phyloP scores from a whole-genome alignment of 805 yeast genomes.

The Wickerhamiella galacta region DNA sequence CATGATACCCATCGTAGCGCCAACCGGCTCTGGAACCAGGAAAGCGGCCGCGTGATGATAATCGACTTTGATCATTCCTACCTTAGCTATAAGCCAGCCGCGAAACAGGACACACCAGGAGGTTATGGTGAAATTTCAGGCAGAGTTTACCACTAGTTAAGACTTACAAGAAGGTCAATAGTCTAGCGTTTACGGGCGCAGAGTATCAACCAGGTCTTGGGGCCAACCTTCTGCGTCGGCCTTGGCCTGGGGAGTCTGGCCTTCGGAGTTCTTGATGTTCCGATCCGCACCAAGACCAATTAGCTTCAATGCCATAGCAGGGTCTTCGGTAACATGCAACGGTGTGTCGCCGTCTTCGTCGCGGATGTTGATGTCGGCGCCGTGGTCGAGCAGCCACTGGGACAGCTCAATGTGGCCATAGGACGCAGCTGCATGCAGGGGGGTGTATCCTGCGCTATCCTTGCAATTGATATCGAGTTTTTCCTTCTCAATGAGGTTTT shows the following conservation, averaged over 20 bases:
- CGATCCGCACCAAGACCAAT: constrained; percentile 57
- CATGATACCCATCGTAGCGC: too few species aligned
- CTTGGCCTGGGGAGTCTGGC: constrained; percentile 53
- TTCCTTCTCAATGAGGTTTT: constrained; percentile 34
- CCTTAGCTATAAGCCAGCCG: too few species aligned
- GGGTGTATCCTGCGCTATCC: constrained; percentile 91
- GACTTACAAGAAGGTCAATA: too few species aligned
- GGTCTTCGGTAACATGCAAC: constrained; percentile 72
- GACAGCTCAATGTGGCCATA: constrained; percentile 68
- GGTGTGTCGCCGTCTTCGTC: constrained; percentile 95
- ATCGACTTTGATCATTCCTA: too few species aligned
- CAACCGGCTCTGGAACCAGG: too few species aligned
- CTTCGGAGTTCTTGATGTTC: constrained; percentile 49
- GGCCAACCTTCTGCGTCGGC: too few species aligned
- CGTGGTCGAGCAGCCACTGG: constrained; percentile 33
- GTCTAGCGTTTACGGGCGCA: too few species aligned
- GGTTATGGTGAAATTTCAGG: too few species aligned
- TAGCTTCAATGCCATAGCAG: constrained; percentile 43
- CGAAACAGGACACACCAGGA: too few species aligned
- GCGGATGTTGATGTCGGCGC: constrained; percentile 68
- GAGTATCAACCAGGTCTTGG: too few species aligned
- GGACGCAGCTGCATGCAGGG: constrained; percentile 94
- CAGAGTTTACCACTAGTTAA: too few species aligned
- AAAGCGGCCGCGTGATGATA: too few species aligned
- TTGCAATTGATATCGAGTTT: constrained; percentile 47